phyloP scores from a whole-genome alignment of 2,329 filamentous ascomycete species.

The Ophiocordyceps camponoti-saundersi region DNA sequence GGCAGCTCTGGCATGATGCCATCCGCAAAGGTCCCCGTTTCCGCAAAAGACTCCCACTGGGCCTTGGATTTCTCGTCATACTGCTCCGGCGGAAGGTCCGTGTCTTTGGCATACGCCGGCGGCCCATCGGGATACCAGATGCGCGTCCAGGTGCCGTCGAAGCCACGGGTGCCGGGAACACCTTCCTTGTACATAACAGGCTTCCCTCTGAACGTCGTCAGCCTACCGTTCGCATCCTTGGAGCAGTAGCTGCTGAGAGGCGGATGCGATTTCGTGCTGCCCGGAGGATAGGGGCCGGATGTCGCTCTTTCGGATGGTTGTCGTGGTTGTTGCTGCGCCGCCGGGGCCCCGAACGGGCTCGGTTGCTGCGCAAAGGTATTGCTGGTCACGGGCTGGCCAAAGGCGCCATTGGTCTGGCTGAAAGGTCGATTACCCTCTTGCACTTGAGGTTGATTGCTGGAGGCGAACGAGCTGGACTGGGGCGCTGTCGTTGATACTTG shows the following conservation, averaged over 20 bases:
- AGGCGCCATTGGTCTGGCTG: conserved; percentile 6
- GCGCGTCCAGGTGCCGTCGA: conserved; percentile 39
- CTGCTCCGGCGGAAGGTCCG: conserved; percentile 36
- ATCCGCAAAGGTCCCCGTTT: conserved; percentile 50
- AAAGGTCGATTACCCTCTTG: conserved; percentile 11
- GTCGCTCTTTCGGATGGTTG: conserved; percentile 3
- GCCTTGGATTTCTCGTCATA: conserved; percentile 44
- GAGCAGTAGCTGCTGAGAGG: conserved; percentile 24
- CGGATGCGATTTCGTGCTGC: conserved; percentile 26
- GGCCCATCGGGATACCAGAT: conserved; percentile 62
- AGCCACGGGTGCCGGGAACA: conserved; percentile 29
- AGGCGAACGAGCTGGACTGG: conserved; percentile 9
- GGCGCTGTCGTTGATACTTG: conserved; percentile 8
- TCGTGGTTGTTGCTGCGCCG: conserved; percentile 3
- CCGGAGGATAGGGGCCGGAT: conserved; percentile 24
- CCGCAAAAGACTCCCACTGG: conserved; percentile 47
- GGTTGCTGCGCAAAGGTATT: conserved; percentile 4
- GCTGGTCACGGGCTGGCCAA: conserved; percentile 2
- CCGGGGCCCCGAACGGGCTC: conserved; percentile 9
- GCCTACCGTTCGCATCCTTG: conserved; percentile 22
- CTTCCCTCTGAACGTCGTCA: conserved; percentile 46
- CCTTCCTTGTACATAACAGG: conserved; percentile 38
- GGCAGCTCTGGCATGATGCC: conserved; percentile 62
- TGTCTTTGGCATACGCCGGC: conserved; percentile 44
- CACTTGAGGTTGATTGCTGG: conserved; percentile 4